These are phyloP conservation scores for Clathrospora elynae DNA, from an alignment of 2,329 filamentous ascomycete species.

Conservation along the genomic window DNA sequence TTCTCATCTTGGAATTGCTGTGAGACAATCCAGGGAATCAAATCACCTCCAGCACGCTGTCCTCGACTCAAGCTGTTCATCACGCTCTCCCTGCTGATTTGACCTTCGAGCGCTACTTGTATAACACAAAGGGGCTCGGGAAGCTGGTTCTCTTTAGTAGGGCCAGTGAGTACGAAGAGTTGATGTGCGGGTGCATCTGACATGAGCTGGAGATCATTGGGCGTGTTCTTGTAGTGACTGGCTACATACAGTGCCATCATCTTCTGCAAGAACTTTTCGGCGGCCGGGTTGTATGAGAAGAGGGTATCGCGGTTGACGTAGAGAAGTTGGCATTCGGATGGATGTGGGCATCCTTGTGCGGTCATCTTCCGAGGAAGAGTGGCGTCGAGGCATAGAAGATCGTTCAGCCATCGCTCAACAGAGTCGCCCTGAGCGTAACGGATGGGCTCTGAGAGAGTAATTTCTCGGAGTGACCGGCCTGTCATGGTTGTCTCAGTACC, in stretches of 20 bases:
- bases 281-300: slow-evolving; percentile 96
- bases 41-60: slow-evolving; percentile 84
- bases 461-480: slow-evolving; percentile 85
- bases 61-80: slow-evolving; percentile 87
- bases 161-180: slow-evolving; percentile 89
- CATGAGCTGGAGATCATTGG: slow-evolving; percentile 98
- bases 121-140: slow-evolving; percentile 95
- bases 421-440: slow-evolving; percentile 88
- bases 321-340: slow-evolving; percentile 86
- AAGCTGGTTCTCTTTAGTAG: slow-evolving; percentile 76
- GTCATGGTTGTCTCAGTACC: slow-evolving; percentile 47
- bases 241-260: slow-evolving; percentile 98
- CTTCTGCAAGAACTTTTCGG: slow-evolving; percentile 95
- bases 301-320: slow-evolving; percentile 96
- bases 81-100: slow-evolving; percentile 91
- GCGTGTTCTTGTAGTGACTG: slow-evolving; percentile 97
- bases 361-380: slow-evolving; percentile 78
- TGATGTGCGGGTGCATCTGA: slow-evolving; percentile 97
- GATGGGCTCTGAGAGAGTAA: slow-evolving; percentile 91
- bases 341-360: slow-evolving; percentile 83
- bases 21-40: slow-evolving; percentile 97
- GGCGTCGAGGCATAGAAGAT: slow-evolving; percentile 88
- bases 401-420: slow-evolving; percentile 97
- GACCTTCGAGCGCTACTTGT: slow-evolving; percentile 91
- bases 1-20: slow-evolving; percentile 98